Evolutionary conservation across 2,329 filamentous ascomycete genomes (phyloP).

Genomic region (Exophiala mesophila): DNA sequence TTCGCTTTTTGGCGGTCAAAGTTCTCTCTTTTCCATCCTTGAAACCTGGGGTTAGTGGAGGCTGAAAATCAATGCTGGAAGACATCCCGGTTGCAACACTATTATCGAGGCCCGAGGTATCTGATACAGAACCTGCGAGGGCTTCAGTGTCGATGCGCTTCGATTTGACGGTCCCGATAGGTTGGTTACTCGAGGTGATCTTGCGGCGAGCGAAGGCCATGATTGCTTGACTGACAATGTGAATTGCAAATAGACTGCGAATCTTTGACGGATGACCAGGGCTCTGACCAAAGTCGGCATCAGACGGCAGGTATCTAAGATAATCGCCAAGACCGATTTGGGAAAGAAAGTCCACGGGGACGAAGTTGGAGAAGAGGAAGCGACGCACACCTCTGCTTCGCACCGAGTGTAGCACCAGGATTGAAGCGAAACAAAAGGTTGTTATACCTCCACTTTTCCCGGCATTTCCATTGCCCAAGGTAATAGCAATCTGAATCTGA

Average conservation of each 20-base stretch:
- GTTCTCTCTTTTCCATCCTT: constrained; percentile 54
- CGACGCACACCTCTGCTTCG: constrained; percentile 46
- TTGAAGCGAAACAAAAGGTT: constrained; percentile 41
- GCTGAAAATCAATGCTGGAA: constrained; percentile 39
- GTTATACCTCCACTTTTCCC: constrained; percentile 45
- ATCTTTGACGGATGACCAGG: constrained; percentile 39
- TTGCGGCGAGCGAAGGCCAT: constrained; percentile 45
- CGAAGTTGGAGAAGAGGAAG: constrained; percentile 44
- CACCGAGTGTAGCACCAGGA: constrained; percentile 42
- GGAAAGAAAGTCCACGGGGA: constrained; percentile 41
- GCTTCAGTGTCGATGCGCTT: constrained; percentile 44
- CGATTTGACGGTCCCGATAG: constrained; percentile 36
- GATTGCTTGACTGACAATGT: constrained; percentile 46
- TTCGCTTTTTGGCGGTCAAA: constrained; percentile 69
- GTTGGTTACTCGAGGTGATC: constrained; percentile 40
- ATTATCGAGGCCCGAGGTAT: constrained; percentile 41
- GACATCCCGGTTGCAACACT: constrained; percentile 38
- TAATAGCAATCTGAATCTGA: constrained; percentile 88
- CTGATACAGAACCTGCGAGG: constrained; percentile 39
- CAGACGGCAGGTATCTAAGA: constrained; percentile 39
- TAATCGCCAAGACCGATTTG: constrained; percentile 40
- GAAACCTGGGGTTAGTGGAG: constrained; percentile 48
- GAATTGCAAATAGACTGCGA: constrained; percentile 44
- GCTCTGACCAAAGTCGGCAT: constrained; percentile 35
- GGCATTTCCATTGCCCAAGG: constrained; percentile 70